These are phyloP conservation scores for Musa acuminata DNA, from an alignment of 176 grass and related monocot genomes.

Conservation along the genomic window DNA sequence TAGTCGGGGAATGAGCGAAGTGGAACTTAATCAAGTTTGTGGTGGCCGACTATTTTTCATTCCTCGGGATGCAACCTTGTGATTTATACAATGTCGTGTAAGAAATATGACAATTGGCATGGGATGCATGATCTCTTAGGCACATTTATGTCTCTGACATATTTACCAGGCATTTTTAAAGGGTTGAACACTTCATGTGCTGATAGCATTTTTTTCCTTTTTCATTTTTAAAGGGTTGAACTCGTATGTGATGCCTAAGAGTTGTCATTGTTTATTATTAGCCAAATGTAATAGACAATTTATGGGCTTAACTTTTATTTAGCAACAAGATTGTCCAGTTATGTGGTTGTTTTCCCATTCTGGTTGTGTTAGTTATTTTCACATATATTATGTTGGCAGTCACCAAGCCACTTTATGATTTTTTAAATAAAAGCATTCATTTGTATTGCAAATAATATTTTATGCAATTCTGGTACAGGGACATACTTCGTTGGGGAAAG, in stretches of 20 bases:
- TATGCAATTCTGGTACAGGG: slow-evolving; percentile 28
- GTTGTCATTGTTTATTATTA: background rate
- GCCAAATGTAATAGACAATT: background rate
- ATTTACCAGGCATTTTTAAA: too few species aligned
- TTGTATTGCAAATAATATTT: background rate
- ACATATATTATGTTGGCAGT: background rate
- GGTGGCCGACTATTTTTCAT: background rate
- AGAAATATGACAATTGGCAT: background rate
- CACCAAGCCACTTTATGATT: background rate
- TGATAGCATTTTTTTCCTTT: background rate
- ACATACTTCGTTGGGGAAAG: slow-evolving; percentile 90
- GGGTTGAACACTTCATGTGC: too few species aligned
- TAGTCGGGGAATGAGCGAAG: background rate
- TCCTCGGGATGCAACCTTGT: background rate
- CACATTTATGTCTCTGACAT: too few species aligned
- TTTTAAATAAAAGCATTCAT: too few species aligned
- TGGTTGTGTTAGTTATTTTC: background rate
- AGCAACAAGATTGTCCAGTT: background rate
- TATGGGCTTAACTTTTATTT: background rate
- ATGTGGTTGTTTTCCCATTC: background rate
- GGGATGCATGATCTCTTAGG: too few species aligned
- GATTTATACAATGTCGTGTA: background rate
- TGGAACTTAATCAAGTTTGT: background rate
- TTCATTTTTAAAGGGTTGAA: background rate
- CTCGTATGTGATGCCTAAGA: background rate